Evolutionary conservation across 306 rosid genomes (phyloP).

Genomic region (Glycine latifolia): DNA sequence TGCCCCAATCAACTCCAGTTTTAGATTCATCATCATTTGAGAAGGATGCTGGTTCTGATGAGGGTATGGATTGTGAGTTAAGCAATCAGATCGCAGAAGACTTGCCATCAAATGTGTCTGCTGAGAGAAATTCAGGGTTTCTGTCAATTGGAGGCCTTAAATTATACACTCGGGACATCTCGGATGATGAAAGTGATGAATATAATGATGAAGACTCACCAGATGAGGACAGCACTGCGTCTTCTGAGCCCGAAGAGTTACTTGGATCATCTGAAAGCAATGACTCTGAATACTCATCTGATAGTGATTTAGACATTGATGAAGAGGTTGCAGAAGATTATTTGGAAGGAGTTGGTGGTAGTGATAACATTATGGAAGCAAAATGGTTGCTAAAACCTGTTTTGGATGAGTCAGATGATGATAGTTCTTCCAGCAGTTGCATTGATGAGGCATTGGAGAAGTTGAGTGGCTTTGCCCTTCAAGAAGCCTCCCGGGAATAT

Average conservation of each 20-base stretch:
- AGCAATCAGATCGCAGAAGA: slow-evolving; percentile 56
- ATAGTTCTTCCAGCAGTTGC: slow-evolving; percentile 68
- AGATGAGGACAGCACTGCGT: slow-evolving; percentile 57
- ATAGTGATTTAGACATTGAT: slow-evolving; percentile 80
- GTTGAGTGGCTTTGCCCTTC: slow-evolving; percentile 80
- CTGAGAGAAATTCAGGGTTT: slow-evolving; percentile 78
- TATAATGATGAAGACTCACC: slow-evolving; percentile 47
- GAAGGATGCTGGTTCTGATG: slow-evolving; percentile 58
- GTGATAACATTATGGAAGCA: slow-evolving; percentile 65
- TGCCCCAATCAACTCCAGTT: slow-evolving; percentile 56
- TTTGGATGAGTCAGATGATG: slow-evolving; percentile 59
- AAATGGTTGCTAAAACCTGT: slow-evolving; percentile 78
- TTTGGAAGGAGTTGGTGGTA: slow-evolving; percentile 90
- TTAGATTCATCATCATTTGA: slow-evolving; percentile 55
- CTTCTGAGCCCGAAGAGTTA: slow-evolving; percentile 58
- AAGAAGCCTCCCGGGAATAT: slow-evolving; percentile 77
- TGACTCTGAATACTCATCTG: slow-evolving; percentile 71
- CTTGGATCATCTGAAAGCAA: slow-evolving; percentile 65
- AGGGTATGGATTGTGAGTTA: slow-evolving; percentile 48
- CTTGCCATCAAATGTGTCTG: slow-evolving; percentile 43
- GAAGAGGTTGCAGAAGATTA: slow-evolving; percentile 89
- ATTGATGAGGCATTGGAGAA: slow-evolving; percentile 70
- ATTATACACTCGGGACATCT: slow-evolving; percentile 80
- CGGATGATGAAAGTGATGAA: slow-evolving; percentile 69
- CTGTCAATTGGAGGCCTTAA: slow-evolving; percentile 86